Percentiles rank a stretch among this genome's conserved stretches.
phyloP scores from a whole-genome alignment of 148 eudicot genomes.

The Silene uniflora region DNA sequence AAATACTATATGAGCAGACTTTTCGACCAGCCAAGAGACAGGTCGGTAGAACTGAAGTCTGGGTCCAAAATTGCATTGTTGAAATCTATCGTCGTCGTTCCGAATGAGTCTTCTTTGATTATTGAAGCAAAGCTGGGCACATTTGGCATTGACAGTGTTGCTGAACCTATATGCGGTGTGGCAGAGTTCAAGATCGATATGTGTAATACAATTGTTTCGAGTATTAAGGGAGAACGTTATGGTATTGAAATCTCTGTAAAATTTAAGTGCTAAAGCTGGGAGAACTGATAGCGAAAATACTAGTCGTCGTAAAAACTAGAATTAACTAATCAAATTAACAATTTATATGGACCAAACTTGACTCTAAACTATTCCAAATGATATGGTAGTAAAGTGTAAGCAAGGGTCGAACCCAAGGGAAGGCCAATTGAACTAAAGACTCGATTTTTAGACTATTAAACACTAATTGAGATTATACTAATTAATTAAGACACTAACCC shows the following conservation, averaged over 20 bases:
- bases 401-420: too few relatives aligned
- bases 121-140: slow-evolving; percentile 3
- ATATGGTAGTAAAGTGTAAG: too few relatives aligned
- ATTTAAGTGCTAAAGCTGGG: too few relatives aligned
- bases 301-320: too few relatives aligned
- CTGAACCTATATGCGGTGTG: not conserved
- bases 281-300: too few relatives aligned
- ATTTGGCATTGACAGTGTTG: not conserved
- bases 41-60: not conserved
- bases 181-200: not conserved
- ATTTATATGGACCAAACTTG: too few relatives aligned
- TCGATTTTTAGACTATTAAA: too few relatives aligned
- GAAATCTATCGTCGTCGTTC: slow-evolving; percentile 9
- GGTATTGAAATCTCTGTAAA: slow-evolving; percentile 1
- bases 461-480: too few relatives aligned
- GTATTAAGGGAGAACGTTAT: not conserved
- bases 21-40: not conserved
- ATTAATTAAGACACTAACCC: too few relatives aligned
- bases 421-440: too few relatives aligned
- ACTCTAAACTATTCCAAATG: too few relatives aligned
- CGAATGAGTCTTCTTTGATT: not conserved
- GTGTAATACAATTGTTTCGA: not conserved
- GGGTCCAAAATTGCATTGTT: not conserved
- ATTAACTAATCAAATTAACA: too few relatives aligned
- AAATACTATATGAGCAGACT: slow-evolving; percentile 6